Conservation (phyloP, 2,329 filamentous ascomycete genomes). For the Penicillium olsonii region DNA sequence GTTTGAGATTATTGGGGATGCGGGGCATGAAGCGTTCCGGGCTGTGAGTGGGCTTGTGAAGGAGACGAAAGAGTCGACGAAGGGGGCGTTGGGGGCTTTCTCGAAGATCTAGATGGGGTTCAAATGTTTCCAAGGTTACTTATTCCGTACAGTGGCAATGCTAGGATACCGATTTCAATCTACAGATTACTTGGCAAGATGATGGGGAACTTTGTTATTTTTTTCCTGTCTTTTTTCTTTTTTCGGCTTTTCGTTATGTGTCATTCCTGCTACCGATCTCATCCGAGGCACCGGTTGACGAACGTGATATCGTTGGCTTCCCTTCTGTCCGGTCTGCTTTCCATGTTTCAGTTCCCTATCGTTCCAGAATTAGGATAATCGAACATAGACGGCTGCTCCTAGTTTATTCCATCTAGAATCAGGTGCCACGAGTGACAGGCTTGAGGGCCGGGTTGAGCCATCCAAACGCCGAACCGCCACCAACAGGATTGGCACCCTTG, state of each 20-base stretch:
- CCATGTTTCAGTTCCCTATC: conserved; percentile 2
- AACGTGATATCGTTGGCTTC: neutral
- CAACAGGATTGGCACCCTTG: conserved; percentile 71
- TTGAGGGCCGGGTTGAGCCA: conserved; percentile 69
- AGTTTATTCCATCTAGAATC: conserved; percentile 29
- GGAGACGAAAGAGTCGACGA: conserved; percentile 71
- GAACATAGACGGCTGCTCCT: conserved; percentile 13
- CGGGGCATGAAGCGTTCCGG: conserved; percentile 69
- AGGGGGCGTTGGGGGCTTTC: conserved; percentile 65
- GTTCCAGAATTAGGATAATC: conserved; percentile 4
- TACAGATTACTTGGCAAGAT: neutral
- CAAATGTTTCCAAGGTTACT: neutral
- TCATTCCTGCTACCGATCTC: neutral
- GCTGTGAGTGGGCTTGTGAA: conserved; percentile 75
- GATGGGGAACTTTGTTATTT: neutral
- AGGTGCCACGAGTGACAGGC: conserved; percentile 11
- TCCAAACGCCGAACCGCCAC: conserved; percentile 88
- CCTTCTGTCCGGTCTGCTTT: neutral
- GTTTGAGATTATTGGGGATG: conserved; percentile 88
- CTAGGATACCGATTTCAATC: no score
- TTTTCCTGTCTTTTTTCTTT: no score
- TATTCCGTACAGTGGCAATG: no score
- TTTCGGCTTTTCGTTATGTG: neutral
- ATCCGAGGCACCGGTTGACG: neutral
- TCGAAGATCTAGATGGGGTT: conserved; percentile 54